These are phyloP conservation scores for Ascochyta koolunga DNA, from an alignment of 2,329 filamentous ascomycete species.

Conservation along the genomic window DNA sequence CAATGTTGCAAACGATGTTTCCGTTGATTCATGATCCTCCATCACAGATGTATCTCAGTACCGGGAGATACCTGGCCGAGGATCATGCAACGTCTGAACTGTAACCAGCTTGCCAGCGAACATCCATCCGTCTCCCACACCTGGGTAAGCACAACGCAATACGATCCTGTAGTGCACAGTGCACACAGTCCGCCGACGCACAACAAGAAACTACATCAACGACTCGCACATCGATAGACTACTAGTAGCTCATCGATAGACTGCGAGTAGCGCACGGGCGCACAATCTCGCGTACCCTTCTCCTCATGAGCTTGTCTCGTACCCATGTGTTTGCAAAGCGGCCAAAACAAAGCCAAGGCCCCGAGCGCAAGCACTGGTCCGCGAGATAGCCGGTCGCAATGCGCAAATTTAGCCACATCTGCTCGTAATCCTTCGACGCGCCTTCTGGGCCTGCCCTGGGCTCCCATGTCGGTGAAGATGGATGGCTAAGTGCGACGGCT, in stretches of 20 bases:
- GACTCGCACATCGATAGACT: not conserved
- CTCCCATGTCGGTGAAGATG: not conserved
- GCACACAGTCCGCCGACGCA: not conserved
- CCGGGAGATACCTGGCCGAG: not conserved
- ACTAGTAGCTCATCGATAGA: not conserved
- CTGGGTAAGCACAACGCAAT: not conserved
- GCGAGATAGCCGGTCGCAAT: conserved; percentile 1
- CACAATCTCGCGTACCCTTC: not conserved
- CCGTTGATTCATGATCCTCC: too few relatives aligned
- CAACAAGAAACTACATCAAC: not conserved
- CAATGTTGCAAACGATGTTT: not conserved
- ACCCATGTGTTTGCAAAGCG: conserved; percentile 1
- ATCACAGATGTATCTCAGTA: not conserved
- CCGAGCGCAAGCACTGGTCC: conserved; percentile 1
- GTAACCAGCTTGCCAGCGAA: not conserved
- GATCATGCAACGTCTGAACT: not conserved
- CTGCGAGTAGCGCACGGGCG: not conserved
- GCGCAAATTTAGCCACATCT: not conserved
- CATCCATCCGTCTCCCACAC: not conserved
- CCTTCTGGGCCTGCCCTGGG: conserved; percentile 5
- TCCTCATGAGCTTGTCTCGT: conserved; percentile 5
- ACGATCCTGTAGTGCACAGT: not conserved
- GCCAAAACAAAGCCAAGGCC: not conserved
- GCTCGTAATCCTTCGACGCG: conserved; percentile 6
- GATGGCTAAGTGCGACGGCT: not conserved